A percentile compares a stretch with the other conserved stretches of the same genome.
Conservation (phyloP, 176 grass and related monocot genomes). For the Luzula sylvatica region DNA sequence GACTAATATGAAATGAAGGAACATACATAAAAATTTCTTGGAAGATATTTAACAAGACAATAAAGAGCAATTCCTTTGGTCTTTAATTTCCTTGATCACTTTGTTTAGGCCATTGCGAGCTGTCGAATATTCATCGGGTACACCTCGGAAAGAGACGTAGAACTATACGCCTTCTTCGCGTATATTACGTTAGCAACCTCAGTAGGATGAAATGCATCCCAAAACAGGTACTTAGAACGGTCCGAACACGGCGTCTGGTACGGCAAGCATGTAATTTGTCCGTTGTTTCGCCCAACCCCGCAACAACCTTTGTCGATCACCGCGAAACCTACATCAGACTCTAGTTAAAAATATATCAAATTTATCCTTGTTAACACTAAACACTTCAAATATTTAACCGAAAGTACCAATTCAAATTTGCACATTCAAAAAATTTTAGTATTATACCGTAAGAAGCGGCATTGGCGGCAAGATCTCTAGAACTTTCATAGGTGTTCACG, state of each 20-base stretch:
- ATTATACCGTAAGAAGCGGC: constrained; percentile 41
- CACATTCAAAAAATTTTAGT: too few relatives aligned
- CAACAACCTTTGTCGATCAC: constrained; percentile 77
- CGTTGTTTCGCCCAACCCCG: constrained; percentile 83
- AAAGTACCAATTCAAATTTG: too few relatives aligned
- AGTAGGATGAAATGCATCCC: constrained; percentile 94
- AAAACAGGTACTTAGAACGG: constrained; percentile 67
- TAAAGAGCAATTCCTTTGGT: too few relatives aligned
- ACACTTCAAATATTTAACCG: too few relatives aligned
- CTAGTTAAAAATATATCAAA: not conserved
- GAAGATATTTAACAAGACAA: too few relatives aligned
- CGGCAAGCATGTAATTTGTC: constrained; percentile 88
- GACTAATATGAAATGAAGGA: too few relatives aligned
- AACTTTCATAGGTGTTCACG: constrained; percentile 41
- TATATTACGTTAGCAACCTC: constrained; percentile 60
- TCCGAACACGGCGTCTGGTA: constrained; percentile 57
- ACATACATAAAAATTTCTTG: too few relatives aligned
- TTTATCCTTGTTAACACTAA: too few relatives aligned
- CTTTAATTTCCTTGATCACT: constrained; percentile 6
- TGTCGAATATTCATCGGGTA: constrained; percentile 66
- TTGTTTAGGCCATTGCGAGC: constrained; percentile 48
- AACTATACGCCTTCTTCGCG: constrained; percentile 59
- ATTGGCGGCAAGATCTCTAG: constrained; percentile 36
- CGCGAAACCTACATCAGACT: constrained; percentile 32
- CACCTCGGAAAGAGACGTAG: constrained; percentile 27